Percentiles rank a stretch among this genome's conserved stretches.
phyloP scores from a whole-genome alignment of 1,139 yeast genomes.

The Candida mesenterica region DNA sequence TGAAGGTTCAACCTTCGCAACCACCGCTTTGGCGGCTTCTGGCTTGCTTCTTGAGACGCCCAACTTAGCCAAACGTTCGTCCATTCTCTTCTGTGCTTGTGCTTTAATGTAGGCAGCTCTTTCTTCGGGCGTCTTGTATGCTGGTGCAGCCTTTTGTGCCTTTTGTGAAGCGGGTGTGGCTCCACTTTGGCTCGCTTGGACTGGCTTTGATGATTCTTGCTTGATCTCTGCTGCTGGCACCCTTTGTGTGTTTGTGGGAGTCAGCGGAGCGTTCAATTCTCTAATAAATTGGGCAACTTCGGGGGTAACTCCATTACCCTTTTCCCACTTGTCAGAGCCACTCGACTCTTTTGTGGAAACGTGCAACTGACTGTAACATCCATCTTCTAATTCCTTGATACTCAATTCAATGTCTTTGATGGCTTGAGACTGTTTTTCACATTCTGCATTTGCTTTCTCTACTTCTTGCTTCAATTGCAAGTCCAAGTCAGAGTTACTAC shows the following conservation, averaged over 20 bases:
- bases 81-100: slow-evolving; percentile 88
- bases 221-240: slow-evolving; percentile 11
- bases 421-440: slow-evolving; percentile 52
- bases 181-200: too few species aligned
- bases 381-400: slow-evolving; percentile 67
- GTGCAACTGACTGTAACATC: slow-evolving; percentile 49
- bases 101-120: slow-evolving; percentile 84
- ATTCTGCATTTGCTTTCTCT: slow-evolving; percentile 54
- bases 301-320: slow-evolving; percentile 71
- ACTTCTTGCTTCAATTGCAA: slow-evolving; percentile 54
- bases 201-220: too few species aligned
- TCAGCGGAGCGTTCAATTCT: slow-evolving; percentile 30
- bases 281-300: slow-evolving; percentile 65
- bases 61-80: slow-evolving; percentile 80
- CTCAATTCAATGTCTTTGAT: slow-evolving; percentile 74
- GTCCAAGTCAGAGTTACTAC: slow-evolving; percentile 53
- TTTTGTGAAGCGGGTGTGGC: slow-evolving; percentile 2
- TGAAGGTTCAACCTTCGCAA: background rate
- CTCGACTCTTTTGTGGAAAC: slow-evolving; percentile 47
- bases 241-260: too few species aligned
- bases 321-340: slow-evolving; percentile 77
- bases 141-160: slow-evolving; percentile 13
- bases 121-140: slow-evolving; percentile 52
- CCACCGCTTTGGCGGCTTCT: slow-evolving; percentile 12
- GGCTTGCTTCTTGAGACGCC: slow-evolving; percentile 56